phyloP scores from a whole-genome alignment of 768 basidiomycete species.

The Kockovaella imperatae region DNA sequence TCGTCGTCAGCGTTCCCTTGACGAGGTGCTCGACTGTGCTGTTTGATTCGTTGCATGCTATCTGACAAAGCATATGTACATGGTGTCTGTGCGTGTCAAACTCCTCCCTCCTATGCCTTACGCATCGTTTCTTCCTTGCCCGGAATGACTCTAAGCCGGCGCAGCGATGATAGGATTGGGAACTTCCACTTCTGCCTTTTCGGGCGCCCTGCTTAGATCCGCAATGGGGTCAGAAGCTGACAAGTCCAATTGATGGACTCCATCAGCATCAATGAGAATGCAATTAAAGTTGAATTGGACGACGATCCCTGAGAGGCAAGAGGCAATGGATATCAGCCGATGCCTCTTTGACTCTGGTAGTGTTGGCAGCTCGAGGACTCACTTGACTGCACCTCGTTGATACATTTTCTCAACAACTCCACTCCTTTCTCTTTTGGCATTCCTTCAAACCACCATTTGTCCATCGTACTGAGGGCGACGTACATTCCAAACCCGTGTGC shows the following conservation, averaged over 20 bases:
- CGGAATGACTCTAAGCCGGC: conserved; percentile 4
- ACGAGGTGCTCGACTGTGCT: not conserved
- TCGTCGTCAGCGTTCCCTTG: not conserved
- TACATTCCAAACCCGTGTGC: conserved; percentile 94
- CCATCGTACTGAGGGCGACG: conserved; percentile 84
- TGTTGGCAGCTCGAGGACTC: no score
- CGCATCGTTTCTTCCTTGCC: conserved; percentile 4
- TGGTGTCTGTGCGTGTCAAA: not conserved
- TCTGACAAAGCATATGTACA: not conserved
- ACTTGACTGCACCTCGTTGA: conserved; percentile 77
- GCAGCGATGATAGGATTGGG: conserved; percentile 20
- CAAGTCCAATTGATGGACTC: conserved; percentile 70
- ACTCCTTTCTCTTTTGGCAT: conserved; percentile 78
- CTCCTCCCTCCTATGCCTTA: not conserved
- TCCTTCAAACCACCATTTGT: conserved; percentile 86
- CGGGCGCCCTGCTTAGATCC: conserved; percentile 9
- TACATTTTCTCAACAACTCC: conserved; percentile 72
- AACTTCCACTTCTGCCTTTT: conserved; percentile 8
- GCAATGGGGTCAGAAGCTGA: conserved; percentile 17
- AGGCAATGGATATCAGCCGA: not conserved
- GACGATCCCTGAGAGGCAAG: conserved; percentile 25
- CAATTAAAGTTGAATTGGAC: conserved; percentile 65
- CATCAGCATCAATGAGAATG: conserved; percentile 87
- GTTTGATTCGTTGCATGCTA: not conserved
- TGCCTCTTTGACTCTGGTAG: not conserved